Base-by-base conservation (phyloP, 768 basidiomycete genomes). In the Tricholoma bakamatsutake region DNA sequence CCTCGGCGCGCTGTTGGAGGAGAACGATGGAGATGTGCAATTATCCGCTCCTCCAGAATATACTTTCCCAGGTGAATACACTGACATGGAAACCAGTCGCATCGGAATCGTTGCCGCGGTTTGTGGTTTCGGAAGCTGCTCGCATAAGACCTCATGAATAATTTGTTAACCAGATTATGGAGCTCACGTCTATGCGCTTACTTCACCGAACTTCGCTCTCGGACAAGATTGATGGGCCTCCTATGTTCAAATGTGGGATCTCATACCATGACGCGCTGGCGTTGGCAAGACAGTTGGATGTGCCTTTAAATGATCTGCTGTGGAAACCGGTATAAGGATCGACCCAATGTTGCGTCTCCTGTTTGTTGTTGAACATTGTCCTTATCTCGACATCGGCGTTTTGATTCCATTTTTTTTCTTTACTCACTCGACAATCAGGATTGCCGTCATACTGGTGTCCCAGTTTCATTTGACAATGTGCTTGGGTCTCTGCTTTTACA, bases 211-310 rank as follows among this genome's bases (percentile, higher is more conserved):
- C 80, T 3, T 80, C 84, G 8, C 73, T 78, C 2, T 42, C 69
- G 4, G 89, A 91, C 42, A 80, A 76, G 59, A 67, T 89, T 27
- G 87, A 91, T 50, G 85, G 83, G 0, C 80, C 85, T 0, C 82
- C 87, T 1, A 80, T 76, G 71, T 88, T 87, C 67, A 91, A 88
- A 62, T 87, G 83, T 63, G 85, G 82, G 1, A 75, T 91, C n/a
- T 78, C 80, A 13, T 80, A 85, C 52, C 80, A 84, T 1, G 70
- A 76, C 5, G 79, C 80, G 1, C 63, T 82, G 54, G 66, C 65
- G 3, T 67, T 90, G 7, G 84, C 87, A 13, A 79, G 79, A 47
- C 78, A 87, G 34, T 61, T 90, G 15, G 76, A 79, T 1, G 74
- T 92, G 11, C 70, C 78, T 0, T 56, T 91, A 45, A 75, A 81